Evolutionary conservation across 148 eudicot species (phyloP), one percentile per base, ranked within the genome.

Genomic region (Euryodendron excelsum): DNA sequence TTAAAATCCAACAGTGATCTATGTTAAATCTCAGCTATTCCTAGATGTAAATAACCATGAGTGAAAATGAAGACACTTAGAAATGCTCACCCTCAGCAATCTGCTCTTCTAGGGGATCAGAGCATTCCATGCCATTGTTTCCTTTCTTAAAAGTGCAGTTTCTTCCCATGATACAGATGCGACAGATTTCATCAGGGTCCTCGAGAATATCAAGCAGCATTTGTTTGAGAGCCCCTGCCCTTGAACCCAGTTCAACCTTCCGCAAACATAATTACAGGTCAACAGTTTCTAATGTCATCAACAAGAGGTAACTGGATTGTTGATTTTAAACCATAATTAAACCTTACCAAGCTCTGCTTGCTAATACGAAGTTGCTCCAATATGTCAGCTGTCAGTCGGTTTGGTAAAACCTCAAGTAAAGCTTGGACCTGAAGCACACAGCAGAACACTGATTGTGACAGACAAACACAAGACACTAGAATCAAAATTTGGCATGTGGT

Each of bases 121-220:
- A 70, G 82, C 99, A 96, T 82, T 91, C 97, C 82, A 93, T 72
- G 23, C 72, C 84, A 79, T 89, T 53, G 67, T 44, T 87, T 39
- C 76, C 72, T 80, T 88, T 87, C 74, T 78, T 69, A 34, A 93
- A 78, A 10, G 88, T 85, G 88, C 99, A 96, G 72, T 93, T 91
- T 77, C 93, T 90, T 83, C 97, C 99, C 89, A 93, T 90, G 48
- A 96, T 87, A 83, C 97, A 96, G 53, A 93, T 90, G 33, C 89
- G 89, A 41, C 94, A 92, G 83, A 93, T 89, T 88, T 91, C 99
- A 53, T 93, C 81, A 44, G 99, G 87, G 85, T 96, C 99, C 83
- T 96, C 99, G 47, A 93, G 90, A 83, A 96, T 87, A 87, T 96
- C 99, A 84, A 96, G 91, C 77, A 96, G 82, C 98, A 93, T 93